Percentiles rank a stretch among this genome's conserved stretches.
These are phyloP conservation scores for Ammopiptanthus mongolicus DNA, from an alignment of 306 rosid genomes.

Conservation along the genomic window DNA sequence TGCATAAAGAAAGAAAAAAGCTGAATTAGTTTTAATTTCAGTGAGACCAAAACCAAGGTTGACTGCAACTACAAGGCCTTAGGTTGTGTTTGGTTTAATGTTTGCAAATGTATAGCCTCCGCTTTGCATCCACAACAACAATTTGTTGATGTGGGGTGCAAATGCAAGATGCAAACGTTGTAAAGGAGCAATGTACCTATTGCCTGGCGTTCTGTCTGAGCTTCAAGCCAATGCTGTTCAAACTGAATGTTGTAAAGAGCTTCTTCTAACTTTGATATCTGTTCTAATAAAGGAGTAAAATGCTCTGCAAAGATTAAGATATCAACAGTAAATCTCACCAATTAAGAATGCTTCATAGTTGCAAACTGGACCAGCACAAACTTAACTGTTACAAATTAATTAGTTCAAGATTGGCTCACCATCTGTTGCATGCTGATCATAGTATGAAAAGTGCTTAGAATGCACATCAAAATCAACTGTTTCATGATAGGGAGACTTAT, in stretches of 20 bases:
- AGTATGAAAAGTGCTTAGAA: conserved; percentile 44
- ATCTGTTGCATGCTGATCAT: conserved; percentile 57
- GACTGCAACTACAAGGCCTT: not conserved
- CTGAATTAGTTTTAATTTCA: not conserved
- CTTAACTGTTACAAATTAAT: not conserved
- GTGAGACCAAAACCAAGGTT: not conserved
- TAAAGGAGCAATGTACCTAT: conserved; percentile 37
- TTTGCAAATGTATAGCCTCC: too few species aligned
- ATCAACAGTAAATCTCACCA: conserved; percentile 9
- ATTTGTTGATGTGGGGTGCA: too few species aligned
- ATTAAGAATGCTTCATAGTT: not conserved
- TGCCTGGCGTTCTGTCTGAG: conserved; percentile 75
- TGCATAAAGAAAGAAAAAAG: not conserved
- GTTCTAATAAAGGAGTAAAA: conserved; percentile 49
- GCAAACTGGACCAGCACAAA: not conserved
- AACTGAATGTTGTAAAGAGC: conserved; percentile 75
- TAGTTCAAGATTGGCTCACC: conserved; percentile 27
- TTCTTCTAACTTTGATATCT: conserved; percentile 62
- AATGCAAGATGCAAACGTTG: too few species aligned
- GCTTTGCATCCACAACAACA: too few species aligned
- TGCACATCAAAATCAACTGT: conserved; percentile 75
- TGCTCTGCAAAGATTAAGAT: conserved; percentile 46
- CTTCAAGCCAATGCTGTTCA: conserved; percentile 88
- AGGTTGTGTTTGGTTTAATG: too few species aligned
- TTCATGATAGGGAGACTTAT: conserved; percentile 80